Evolutionary conservation across 148 eudicot genomes (phyloP), one percentile per base, ranked within the genome.

Genomic region (Dianthus caryophyllus): DNA sequence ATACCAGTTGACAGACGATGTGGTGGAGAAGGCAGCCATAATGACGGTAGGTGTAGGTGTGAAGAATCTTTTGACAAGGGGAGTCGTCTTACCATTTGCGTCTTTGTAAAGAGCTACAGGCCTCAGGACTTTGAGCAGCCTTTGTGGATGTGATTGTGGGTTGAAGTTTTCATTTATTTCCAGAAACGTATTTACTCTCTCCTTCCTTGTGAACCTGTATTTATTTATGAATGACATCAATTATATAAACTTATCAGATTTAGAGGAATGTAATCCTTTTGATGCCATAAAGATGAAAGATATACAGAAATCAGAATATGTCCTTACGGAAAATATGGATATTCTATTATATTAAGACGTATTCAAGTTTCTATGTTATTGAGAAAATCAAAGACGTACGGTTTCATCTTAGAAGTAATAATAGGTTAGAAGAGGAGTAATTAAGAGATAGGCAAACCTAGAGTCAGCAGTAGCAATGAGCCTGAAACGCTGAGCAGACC

Each of bases 401-500:
- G n/a, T n/a, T n/a, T n/a, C n/a, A n/a, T n/a, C n/a, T n/a, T n/a
- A n/a, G n/a, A n/a, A 33, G 39, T 2, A 8, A 8, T 3, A 33
- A 8, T 33, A 33, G 3, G 8, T 33, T 33, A 8, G 8, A 2
- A 33, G 3, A 46, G 17, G 15, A 46, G 3, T 2, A 46, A n/a
- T n/a, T 13, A 17, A 17, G 7, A 46, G 12, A 33, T 15, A 46
- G 15, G 50, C 50, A 16, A 46, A 51, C 55, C 55, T 51, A 25
- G 9, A 3, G 55, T 51, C 14, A n/a, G 55, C 55, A 14, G 55
- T 51, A 11, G 55, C 47, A 9, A 39, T 67, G 1, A 67, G 70
- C 6, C 29, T 52, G 8, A 67, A 67, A 5, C 22, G 47, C 39
- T 67, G 70, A 0, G 33, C 70, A 53, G 61, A 67, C 39, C 70